A percentile compares a stretch with the other conserved stretches of the same genome.
These are phyloP conservation scores for Xylaria sp. DNA, from an alignment of 2,329 filamentous ascomycete species.

Conservation along the genomic window DNA sequence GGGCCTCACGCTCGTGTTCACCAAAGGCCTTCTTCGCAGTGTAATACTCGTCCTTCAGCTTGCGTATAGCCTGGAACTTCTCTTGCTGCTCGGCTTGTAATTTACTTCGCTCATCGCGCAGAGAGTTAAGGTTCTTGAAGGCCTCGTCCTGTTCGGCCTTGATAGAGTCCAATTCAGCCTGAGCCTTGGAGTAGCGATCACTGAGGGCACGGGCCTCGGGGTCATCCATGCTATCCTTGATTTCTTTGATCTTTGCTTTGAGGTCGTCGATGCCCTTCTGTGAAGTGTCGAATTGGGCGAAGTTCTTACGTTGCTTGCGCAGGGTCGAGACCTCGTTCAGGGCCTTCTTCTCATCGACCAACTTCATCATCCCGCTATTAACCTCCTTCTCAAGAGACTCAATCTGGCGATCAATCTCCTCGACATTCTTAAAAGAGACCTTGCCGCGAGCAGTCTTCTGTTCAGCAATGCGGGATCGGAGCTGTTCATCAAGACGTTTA, in stretches of 20 bases:
- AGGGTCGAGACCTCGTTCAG: conserved; percentile 83
- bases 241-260: conserved; percentile 86
- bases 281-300: conserved; percentile 81
- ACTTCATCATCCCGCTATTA: conserved; percentile 88
- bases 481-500: conserved; percentile 88
- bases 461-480: conserved; percentile 85
- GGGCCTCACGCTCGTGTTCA: conserved; percentile 84
- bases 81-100: conserved; percentile 87
- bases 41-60: conserved; percentile 91
- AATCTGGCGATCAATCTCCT: conserved; percentile 89
- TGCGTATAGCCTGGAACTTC: conserved; percentile 83
- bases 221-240: conserved; percentile 90
- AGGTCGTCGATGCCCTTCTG: conserved; percentile 91
- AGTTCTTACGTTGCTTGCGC: conserved; percentile 90
- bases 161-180: conserved; percentile 87
- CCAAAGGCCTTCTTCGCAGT: conserved; percentile 81
- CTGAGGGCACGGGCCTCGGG: conserved; percentile 89
- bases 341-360: conserved; percentile 97
- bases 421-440: conserved; percentile 84
- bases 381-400: conserved; percentile 83
- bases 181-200: conserved; percentile 85
- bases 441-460: conserved; percentile 86
- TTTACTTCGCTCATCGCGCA: conserved; percentile 87
- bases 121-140: conserved; percentile 85
- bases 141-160: conserved; percentile 92